Conservation (phyloP, 169 alveolate species). For the Pseudocohnilembus persalinus region DNA sequence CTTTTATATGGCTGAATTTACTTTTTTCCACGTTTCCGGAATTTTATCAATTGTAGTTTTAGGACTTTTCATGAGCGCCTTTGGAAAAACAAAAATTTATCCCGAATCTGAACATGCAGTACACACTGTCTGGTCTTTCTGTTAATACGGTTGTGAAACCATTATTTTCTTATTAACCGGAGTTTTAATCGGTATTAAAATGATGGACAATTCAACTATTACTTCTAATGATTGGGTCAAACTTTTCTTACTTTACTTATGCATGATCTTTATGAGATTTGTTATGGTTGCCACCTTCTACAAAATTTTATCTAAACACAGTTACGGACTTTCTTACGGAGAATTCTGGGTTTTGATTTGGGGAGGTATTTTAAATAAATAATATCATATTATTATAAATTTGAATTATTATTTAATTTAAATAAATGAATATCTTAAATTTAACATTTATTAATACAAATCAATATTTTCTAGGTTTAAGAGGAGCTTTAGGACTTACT, state of each 20-base stretch:
- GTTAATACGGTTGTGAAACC: constrained; percentile 50
- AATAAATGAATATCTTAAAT: too few species aligned
- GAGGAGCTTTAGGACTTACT: constrained; percentile 69
- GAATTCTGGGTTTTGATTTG: constrained; percentile 53
- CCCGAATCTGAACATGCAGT: constrained; percentile 56
- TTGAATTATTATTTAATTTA: too few species aligned
- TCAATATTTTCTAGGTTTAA: too few species aligned
- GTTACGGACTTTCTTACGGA: constrained; percentile 53
- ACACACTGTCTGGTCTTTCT: constrained; percentile 63
- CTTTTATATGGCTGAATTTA: constrained; percentile 58
- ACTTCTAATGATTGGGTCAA: constrained; percentile 48
- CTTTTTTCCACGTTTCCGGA: constrained; percentile 56
- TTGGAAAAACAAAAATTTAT: constrained; percentile 62
- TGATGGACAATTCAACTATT: constrained; percentile 41
- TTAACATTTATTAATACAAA: too few species aligned
- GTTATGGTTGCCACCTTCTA: constrained; percentile 30
- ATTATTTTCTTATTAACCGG: constrained; percentile 61
- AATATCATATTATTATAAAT: too few species aligned
- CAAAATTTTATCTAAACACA: constrained; percentile 51
- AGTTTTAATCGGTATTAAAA: constrained; percentile 54
- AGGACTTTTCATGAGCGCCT: constrained; percentile 71
- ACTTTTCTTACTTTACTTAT: constrained; percentile 41
- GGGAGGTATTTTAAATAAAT: too few species aligned
- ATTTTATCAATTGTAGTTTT: constrained; percentile 59
- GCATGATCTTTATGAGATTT: constrained; percentile 47